These are phyloP conservation scores for Agroathelia rolfsii DNA, from an alignment of 1,284 basidiomycete genomes.

Conservation along the genomic window DNA sequence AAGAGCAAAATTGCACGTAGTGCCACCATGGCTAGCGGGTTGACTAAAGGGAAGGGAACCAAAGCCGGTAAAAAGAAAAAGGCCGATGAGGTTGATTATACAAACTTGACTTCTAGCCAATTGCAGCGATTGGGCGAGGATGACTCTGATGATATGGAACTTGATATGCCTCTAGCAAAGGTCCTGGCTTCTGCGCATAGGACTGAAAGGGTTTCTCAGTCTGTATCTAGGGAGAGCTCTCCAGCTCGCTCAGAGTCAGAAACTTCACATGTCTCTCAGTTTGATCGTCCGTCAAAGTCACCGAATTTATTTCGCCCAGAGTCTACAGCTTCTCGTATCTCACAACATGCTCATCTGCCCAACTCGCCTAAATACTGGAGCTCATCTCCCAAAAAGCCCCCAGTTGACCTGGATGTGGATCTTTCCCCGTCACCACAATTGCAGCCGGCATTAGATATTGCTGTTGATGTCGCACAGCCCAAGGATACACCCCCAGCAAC, in stretches of 20 bases:
- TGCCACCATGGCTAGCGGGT: conserved; percentile 20
- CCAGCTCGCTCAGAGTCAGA: no score
- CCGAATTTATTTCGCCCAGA: no score
- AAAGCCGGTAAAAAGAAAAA: conserved; percentile 22
- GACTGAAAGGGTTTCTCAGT: no score
- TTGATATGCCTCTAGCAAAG: conserved; percentile 32
- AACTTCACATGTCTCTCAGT: no score
- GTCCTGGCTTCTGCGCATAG: no score
- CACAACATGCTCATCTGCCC: no score
- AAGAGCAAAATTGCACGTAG: conserved; percentile 28
- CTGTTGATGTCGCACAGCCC: no score
- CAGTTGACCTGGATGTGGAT: conserved; percentile 17
- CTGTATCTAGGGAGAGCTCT: no score
- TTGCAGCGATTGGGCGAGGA: conserved; percentile 34
- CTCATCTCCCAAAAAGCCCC: conserved; percentile 16
- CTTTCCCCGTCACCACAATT: conserved; percentile 3
- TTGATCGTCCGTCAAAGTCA: no score
- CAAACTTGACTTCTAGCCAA: conserved; percentile 24
- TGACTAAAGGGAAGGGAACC: conserved; percentile 18
- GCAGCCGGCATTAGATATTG: no score
- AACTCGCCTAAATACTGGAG: conserved; percentile 8
- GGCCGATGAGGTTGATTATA: conserved; percentile 16
- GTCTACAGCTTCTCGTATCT: no score
- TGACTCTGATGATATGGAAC: conserved; percentile 46
- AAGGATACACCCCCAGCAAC: no score